A percentile compares a stretch with the other conserved stretches of the same genome.
Evolutionary conservation across 2,329 filamentous ascomycete species (phyloP).

Genomic region (Fusarium hainanense): DNA sequence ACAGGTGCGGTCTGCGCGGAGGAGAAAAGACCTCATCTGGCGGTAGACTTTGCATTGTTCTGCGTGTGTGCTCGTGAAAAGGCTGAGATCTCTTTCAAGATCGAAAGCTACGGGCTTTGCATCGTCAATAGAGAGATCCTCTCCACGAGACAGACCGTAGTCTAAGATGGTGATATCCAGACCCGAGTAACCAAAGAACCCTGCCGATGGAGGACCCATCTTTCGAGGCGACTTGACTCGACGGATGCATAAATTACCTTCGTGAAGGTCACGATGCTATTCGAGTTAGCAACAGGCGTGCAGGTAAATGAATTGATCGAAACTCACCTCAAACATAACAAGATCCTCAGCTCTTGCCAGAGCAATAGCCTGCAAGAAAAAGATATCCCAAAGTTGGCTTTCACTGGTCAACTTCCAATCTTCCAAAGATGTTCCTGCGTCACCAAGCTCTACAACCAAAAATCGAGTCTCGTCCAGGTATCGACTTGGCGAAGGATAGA

Average conservation of each 20-base stretch:
- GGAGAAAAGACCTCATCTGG: slow-evolving; percentile 69
- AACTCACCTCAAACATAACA: slow-evolving; percentile 68
- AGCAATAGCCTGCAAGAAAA: slow-evolving; percentile 69
- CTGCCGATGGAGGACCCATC: slow-evolving; percentile 46
- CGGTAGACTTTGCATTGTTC: slow-evolving; percentile 71
- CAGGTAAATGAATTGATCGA: background rate
- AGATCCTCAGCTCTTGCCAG: slow-evolving; percentile 68
- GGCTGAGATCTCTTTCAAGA: slow-evolving; percentile 67
- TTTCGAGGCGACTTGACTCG: slow-evolving; percentile 52
- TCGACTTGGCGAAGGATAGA: slow-evolving; percentile 70
- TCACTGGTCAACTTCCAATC: slow-evolving; percentile 63
- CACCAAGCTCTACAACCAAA: slow-evolving; percentile 71
- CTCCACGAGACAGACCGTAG: slow-evolving; percentile 72
- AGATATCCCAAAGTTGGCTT: slow-evolving; percentile 71
- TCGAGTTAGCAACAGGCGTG: slow-evolving; percentile 14
- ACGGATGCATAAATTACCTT: slow-evolving; percentile 71
- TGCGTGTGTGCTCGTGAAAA: slow-evolving; percentile 71
- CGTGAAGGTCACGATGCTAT: slow-evolving; percentile 73
- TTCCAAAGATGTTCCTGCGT: slow-evolving; percentile 70
- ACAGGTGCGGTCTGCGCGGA: slow-evolving; percentile 62
- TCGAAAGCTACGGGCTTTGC: slow-evolving; percentile 63
- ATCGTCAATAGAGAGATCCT: slow-evolving; percentile 53
- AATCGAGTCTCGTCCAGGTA: slow-evolving; percentile 69
- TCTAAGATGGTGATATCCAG: slow-evolving; percentile 73
- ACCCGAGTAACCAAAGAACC: slow-evolving; percentile 68